Base-by-base conservation (phyloP, 1,284 basidiomycete genomes). In the Sanguinoderma infundibulare region DNA sequence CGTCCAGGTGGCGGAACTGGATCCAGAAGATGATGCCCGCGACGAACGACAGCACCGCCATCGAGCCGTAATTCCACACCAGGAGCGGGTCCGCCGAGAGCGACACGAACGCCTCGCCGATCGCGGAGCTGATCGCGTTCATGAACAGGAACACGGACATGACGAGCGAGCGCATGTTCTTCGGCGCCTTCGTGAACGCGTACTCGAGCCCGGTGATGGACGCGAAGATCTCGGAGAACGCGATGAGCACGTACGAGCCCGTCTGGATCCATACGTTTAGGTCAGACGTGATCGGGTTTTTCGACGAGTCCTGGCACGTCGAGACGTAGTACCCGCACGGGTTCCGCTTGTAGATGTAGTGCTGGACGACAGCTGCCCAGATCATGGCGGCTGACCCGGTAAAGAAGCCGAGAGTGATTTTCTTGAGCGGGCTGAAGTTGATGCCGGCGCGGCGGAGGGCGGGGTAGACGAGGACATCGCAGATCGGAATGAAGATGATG, bases 191-290 rank as follows among this genome's bases (percentile, higher is more conserved):
- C 61, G 90, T 93, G 79, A 92, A 95, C n/a, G 93, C 94, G 73
- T 95, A 95, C 75, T 96, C 94, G 66, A 91, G 80, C 9, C 89
- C 88, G 0, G 93, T 95, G 75, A 96, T 93, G 9, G 90, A 92
- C 0, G 93, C 92, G 56, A 96, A 84, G 71, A 96, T 94, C 78
- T 92, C 88, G 69, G 84, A 87, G 69, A 90, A 80, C 5, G 87
- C 89, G 68, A 92, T 81, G 35, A 92, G 76, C 58, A 91, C 74
- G 72, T 90, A 91, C 26, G 87, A 79, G 67, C 85, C 87, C 12
- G 83, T 83, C 71, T 91, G 89, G 57, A 89, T 86, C 91, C 91
- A 93, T 9, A 94, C 90, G 67, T 89, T 91, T 50, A 94, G 75
- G 15, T 83, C 82, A 1, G 84, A 86, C 30, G 79, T 78, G 63